Evolutionary conservation across 148 eudicot species (phyloP).

Genomic region (Cornus florida): DNA sequence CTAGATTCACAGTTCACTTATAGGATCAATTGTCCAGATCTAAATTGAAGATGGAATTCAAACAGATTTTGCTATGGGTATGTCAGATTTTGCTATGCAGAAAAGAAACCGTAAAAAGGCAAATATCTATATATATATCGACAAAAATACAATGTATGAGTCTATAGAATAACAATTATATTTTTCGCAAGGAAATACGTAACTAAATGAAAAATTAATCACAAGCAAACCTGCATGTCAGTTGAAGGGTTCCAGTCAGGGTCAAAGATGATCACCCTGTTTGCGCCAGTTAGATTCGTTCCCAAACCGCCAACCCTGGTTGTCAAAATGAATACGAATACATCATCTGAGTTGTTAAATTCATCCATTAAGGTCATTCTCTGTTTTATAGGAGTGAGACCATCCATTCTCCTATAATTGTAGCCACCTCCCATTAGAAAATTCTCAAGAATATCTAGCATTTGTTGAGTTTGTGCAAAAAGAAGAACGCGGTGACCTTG

Average conservation of each 20-base stretch:
- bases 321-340: constrained; percentile 82
- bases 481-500: constrained; percentile 96
- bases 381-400: constrained; percentile 78
- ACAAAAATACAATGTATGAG: not conserved
- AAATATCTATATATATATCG: not conserved
- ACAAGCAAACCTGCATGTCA: constrained; percentile 80
- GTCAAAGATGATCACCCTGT: constrained; percentile 94
- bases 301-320: constrained; percentile 99
- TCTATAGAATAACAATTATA: not conserved
- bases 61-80: not conserved
- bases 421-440: constrained; percentile 61
- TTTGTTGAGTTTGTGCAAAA: constrained; percentile 94
- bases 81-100: not conserved
- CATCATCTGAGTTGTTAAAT: constrained; percentile 73
- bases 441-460: constrained; percentile 95
- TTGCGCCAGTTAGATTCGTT: constrained; percentile 94
- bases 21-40: not conserved
- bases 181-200: not conserved
- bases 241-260: constrained; percentile 99
- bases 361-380: constrained; percentile 95
- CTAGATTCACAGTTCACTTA: not conserved
- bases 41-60: not conserved
- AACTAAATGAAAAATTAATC: constrained; percentile 3
- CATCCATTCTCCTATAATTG: constrained; percentile 95
- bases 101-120: not conserved